phyloP scores from a whole-genome alignment of 305 asterid genomes.

The Fraxinus paxiana region DNA sequence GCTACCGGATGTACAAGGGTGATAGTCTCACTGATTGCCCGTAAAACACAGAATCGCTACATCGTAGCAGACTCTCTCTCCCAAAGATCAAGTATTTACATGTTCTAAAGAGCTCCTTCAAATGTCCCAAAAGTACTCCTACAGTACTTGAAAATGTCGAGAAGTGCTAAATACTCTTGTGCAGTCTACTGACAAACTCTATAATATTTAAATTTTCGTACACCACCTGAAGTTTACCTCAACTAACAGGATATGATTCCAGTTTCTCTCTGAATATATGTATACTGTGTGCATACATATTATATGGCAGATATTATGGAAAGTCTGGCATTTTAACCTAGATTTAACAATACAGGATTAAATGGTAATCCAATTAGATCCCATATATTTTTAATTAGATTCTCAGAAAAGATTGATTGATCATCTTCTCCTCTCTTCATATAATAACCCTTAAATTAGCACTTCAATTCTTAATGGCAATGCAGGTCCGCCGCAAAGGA shows the following conservation, averaged over 20 bases:
- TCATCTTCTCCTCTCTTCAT: not conserved
- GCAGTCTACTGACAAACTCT: not conserved
- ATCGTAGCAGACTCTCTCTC: not conserved
- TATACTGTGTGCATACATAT: not conserved
- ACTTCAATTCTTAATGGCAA: not conserved
- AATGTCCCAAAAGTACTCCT: slow-evolving; percentile 6
- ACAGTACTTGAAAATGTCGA: slow-evolving; percentile 3
- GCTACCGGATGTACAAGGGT: not conserved
- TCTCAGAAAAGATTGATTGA: not conserved
- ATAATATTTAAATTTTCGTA: not conserved
- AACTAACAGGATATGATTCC: not conserved
- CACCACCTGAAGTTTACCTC: not conserved
- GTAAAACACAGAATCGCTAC: not conserved
- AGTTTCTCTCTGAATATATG: not conserved
- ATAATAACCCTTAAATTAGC: not conserved
- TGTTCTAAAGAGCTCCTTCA: slow-evolving; percentile 13
- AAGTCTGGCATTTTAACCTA: not conserved
- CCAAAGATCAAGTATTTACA: not conserved
- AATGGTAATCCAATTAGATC: not conserved
- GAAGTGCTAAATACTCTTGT: not conserved
- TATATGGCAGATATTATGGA: not conserved
- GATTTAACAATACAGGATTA: not conserved
- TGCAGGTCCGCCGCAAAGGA: not conserved
- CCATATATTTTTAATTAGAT: not conserved
- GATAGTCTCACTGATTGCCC: not conserved